phyloP scores from a whole-genome alignment of 768 basidiomycete genomes.

The Leccinum fibrillosum region DNA sequence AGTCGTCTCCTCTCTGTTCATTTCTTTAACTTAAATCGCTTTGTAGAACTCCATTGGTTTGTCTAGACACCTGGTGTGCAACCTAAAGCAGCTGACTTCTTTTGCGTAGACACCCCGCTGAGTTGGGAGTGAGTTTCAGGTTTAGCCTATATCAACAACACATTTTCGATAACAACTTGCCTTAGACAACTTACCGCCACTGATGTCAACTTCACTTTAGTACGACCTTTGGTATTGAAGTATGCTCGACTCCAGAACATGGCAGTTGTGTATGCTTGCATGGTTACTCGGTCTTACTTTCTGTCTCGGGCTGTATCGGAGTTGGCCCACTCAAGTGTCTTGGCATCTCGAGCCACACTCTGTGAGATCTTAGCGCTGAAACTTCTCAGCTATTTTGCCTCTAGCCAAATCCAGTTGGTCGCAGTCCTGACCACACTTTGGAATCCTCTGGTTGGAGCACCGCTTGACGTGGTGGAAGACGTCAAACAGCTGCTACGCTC shows the following conservation, averaged over 20 bases:
- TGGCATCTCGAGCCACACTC: conserved; percentile 66
- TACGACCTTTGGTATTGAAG: conserved; percentile 73
- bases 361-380: conserved; percentile 92
- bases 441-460: conserved; percentile 81
- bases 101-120: conserved; percentile 56
- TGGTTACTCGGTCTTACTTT: conserved; percentile 79
- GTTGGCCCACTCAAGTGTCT: conserved; percentile 74
- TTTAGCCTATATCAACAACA: background rate
- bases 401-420: conserved; percentile 68
- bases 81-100: background rate
- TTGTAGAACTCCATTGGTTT: conserved; percentile 28
- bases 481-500: conserved; percentile 56
- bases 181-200: conserved; percentile 76
- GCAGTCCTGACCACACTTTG: conserved; percentile 79
- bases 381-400: conserved; percentile 70
- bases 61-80: background rate
- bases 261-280: conserved; percentile 71
- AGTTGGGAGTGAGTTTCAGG: conserved; percentile 69
- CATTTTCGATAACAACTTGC: conserved; percentile 6
- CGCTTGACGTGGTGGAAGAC: conserved; percentile 59
- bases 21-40: conserved; percentile 6
- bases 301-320: conserved; percentile 63
- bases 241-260: conserved; percentile 77
- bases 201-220: conserved; percentile 77
- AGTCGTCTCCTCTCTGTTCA: conserved; percentile 30